These are phyloP conservation scores for Ampelocalamus luodianensis DNA, from an alignment of 176 grass and related monocot species.

Conservation along the genomic window DNA sequence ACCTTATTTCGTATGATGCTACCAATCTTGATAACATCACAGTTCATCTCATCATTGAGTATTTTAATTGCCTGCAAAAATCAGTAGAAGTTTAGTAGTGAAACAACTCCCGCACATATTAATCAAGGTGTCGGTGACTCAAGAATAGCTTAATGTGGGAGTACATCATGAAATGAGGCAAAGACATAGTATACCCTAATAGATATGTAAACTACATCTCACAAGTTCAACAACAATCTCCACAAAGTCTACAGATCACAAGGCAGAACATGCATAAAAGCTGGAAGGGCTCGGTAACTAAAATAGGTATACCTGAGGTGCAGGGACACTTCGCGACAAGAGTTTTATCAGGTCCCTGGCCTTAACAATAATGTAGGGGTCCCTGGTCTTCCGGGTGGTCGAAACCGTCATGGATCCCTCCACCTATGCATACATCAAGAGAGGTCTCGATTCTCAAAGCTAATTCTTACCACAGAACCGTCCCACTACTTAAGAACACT, in stretches of 20 bases:
- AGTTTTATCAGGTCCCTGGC: constrained; percentile 88
- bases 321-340: constrained; percentile 87
- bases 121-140: not conserved
- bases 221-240: constrained; percentile 3
- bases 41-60: constrained; percentile 93
- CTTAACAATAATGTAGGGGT: constrained; percentile 92
- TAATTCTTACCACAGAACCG: not conserved
- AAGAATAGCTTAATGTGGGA: not conserved
- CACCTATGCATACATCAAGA: constrained; percentile 55
- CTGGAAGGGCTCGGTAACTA: not conserved
- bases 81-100: not conserved
- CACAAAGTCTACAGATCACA: not conserved
- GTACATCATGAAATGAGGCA: not conserved
- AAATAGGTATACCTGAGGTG: constrained; percentile 67
- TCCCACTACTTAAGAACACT: not conserved
- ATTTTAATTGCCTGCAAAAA: constrained; percentile 83
- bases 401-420: constrained; percentile 98
- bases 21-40: constrained; percentile 96
- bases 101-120: not conserved
- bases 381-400: constrained; percentile 87
- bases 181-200: not conserved
- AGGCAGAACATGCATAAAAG: not conserved
- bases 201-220: not conserved
- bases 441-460: not conserved
- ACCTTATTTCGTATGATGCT: constrained; percentile 90